Base-by-base conservation (phyloP, 768 basidiomycete species). In the Symmetrospora coprosmae region DNA sequence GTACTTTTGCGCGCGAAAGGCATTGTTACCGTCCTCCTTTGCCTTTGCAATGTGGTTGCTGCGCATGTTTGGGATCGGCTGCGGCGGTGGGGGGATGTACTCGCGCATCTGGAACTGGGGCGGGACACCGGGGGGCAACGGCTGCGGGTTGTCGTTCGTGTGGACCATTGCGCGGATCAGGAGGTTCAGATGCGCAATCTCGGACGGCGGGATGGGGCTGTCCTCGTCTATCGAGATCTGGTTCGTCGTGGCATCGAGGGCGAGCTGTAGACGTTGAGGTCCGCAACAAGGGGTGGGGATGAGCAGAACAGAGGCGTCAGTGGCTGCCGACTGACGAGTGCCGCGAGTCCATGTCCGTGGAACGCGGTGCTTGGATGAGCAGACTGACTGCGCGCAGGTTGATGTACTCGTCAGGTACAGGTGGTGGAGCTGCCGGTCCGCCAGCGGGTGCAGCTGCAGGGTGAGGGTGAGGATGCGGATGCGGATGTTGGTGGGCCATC, bases 21-120 rank as follows among this genome's bases (percentile, higher is more conserved):
- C 69, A 69, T 88, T 88, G 72, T 99, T 99, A 62, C 94, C 94
- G 64, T 92, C 87, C 47, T 97, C 92, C 71, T 96, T 96, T 4
- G 84, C 82, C 46, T 78, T 75, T 14, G 80, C 83, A 58, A 96
- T 80, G 28, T 66, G 56, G 19, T 35, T 33, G 11, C 52, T 60
- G 11, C 67, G 66, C 1, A 50, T 43, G 62, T 69, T 69, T 17
- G 63, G 41, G 11, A 41, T 50, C 2, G 67, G 64, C 16, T 63
- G 61, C n/a, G 68, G 67, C 33, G 63, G 63, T 9, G 66, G 67
- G 17, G 68, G 68, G 48, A 67, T 40, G 39, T 47, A 43, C 9
- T 59, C 53, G n/a, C 38, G 25, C 34, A 63, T 59, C 47, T 50
- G 23, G 31, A 58, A 46, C 28, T 58, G 55, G 4, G 55, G 55